Evolutionary conservation across 2,329 filamentous ascomycete species (phyloP).

Genomic region (Botrytis tulipae): DNA sequence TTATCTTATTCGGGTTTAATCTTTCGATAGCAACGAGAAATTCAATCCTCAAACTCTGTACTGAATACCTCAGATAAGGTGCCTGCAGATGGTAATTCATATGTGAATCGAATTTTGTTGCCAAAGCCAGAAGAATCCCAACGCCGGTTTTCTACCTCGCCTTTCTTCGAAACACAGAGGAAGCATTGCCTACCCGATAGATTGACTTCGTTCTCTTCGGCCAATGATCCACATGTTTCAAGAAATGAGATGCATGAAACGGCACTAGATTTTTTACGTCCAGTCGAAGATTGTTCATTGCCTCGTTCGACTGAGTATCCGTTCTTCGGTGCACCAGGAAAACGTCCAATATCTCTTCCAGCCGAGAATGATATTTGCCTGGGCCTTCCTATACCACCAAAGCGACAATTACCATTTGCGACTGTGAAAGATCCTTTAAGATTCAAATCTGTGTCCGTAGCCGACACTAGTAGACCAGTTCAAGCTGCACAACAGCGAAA

Average conservation of each 20-base stretch:
- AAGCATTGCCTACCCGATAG: background rate
- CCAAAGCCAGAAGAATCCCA: background rate
- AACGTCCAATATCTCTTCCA: constrained; percentile 12
- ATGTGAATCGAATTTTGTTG: background rate
- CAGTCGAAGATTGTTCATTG: background rate
- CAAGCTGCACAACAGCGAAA: background rate
- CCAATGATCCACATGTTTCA: background rate
- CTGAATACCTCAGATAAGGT: background rate
- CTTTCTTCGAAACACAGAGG: background rate
- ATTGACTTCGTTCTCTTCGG: background rate
- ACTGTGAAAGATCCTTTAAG: constrained; percentile 16
- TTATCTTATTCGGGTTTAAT: background rate
- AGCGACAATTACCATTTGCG: constrained; percentile 34
- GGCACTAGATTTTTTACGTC: background rate
- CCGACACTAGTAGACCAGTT: background rate
- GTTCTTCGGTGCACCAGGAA: constrained; percentile 6
- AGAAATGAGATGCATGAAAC: background rate
- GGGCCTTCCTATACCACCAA: constrained; percentile 30
- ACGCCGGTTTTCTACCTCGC: background rate
- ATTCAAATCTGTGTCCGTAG: background rate
- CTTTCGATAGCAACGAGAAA: background rate
- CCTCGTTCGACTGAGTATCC: constrained; percentile 9
- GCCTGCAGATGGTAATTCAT: background rate
- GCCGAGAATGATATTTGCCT: constrained; percentile 13
- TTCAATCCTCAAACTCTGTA: background rate